A percentile compares a stretch with the other conserved stretches of the same genome.
Conservation (phyloP, 345 rosid species). For the Boechera retrofracta region DNA sequence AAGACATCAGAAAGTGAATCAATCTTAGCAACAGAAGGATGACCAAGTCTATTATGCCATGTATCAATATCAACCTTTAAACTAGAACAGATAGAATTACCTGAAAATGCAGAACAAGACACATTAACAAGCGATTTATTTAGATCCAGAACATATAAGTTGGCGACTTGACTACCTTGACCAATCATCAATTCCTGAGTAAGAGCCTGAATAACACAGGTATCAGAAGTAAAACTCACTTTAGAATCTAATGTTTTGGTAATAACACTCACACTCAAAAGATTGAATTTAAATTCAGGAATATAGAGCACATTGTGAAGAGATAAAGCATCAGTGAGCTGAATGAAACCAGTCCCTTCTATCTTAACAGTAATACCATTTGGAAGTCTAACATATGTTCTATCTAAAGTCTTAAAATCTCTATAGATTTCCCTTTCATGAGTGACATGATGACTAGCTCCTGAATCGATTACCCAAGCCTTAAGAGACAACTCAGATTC, state of each 20-base stretch:
- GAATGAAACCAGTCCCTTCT: neutral
- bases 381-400: neutral
- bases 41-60: neutral
- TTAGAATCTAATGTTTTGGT: neutral
- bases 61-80: neutral
- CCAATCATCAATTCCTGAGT: neutral
- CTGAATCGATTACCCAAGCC: neutral
- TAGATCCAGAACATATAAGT: neutral
- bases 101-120: neutral
- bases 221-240: neutral
- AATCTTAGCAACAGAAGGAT: neutral
- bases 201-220: neutral
- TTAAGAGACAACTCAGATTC: neutral
- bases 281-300: neutral
- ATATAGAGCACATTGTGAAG: neutral
- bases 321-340: neutral
- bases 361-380: neutral
- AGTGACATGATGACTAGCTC: neutral
- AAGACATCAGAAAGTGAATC: accelerated
- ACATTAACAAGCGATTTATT: neutral
- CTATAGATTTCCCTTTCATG: neutral
- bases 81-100: neutral
- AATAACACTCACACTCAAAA: neutral
- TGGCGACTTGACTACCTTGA: neutral
- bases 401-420: neutral